Base-by-base conservation (phyloP, 305 asterid genomes). In the Caryopteris hybrid region DNA sequence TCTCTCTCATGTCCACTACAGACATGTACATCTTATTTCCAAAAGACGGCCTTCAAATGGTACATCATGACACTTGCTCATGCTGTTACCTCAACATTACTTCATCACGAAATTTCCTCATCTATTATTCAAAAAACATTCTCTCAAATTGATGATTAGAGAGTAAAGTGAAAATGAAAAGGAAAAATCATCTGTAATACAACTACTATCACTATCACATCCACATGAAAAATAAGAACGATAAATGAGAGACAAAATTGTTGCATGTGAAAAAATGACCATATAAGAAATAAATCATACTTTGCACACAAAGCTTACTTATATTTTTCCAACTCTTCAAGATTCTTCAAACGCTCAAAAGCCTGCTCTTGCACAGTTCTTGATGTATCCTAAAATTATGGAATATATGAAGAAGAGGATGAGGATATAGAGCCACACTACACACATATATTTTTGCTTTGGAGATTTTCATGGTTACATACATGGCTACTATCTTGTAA, bases 301-400 rank as follows among this genome's bases (percentile, higher is more conserved):
- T 25, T 53, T 8, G 36, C 0, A 38, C 25, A 54, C 23, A 55
- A 31, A 25, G 54, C 58, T 61, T 68, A 87, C 98, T 92, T 84
- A 50, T 85, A 85, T 75, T 76, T 85, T 18, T 84, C 76, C 20
- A 77, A 51, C 23, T 89, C 98, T 81, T 91, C 98, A 55, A 91
- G 88, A 69, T 36, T 66, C 74, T 84, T 91, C 70, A 86, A 69
- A 50, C 86, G 94, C 76, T 79, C 87, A 22, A 67, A 53, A 66
- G 81, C 77, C 62, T 81, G 84, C 54, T 89, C 85, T 21, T 79
- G 86, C 73, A 72, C 83, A 68, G 77, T 85, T 66, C 61, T 76
- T 43, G 85, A 66, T 5, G 82, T 63, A 53, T 83, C 94, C 95
- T 90, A 66, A 68, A 54, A 71, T 67, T 38, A 57, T 27, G 45